Base-by-base conservation (phyloP, 1,139 yeast genomes). In the Nematodospora anomalae region DNA sequence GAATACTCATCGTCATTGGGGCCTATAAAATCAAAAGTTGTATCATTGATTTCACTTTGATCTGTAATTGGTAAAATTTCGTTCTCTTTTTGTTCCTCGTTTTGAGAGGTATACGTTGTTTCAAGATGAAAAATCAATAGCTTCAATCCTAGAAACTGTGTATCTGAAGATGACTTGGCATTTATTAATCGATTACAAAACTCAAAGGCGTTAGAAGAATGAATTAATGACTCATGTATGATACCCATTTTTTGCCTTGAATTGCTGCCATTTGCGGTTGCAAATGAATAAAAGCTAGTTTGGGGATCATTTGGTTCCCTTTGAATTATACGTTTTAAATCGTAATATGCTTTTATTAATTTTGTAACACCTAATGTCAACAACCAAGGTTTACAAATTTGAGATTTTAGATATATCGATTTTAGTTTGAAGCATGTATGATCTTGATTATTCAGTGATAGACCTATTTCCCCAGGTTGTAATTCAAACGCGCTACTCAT, bases 301-400 rank as follows among this genome's bases (percentile, higher is more conserved):
- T 38, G 38, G 10, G 32, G 37, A 15, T 32, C 32, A 21, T 26
- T 26, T 12, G 35, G 21, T 9, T 30, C 32, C 25, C 31, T 34
- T 21, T 33, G 40, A 10, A 35, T 23, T 7, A 31, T 14, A n/a
- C 12, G 25, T 34, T 52, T 54, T 28, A 58, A 36, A 4, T 37
- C 37, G 39, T 57, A 69, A 40, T 56, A 70, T 1, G 62, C 41
- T 3, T 40, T 33, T 1, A 68, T 29, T 5, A 68, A 40, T 30
- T 52, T 60, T 2, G 60, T 34, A 6, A 63, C 29, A 0, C 74
- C 76, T 5, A 49, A 34, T 6, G 51, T 40, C 12, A 60, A 38
- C 7, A 69, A 49, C 76, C 76, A 71, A 0, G 66, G 55, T 13
- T 50, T 51, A 29, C 40, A 32, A 14, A 52, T 51, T 8, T 43